These are phyloP conservation scores for Psophocarpus tetragonolobus DNA, from an alignment of 306 rosid genomes.

Conservation along the genomic window DNA sequence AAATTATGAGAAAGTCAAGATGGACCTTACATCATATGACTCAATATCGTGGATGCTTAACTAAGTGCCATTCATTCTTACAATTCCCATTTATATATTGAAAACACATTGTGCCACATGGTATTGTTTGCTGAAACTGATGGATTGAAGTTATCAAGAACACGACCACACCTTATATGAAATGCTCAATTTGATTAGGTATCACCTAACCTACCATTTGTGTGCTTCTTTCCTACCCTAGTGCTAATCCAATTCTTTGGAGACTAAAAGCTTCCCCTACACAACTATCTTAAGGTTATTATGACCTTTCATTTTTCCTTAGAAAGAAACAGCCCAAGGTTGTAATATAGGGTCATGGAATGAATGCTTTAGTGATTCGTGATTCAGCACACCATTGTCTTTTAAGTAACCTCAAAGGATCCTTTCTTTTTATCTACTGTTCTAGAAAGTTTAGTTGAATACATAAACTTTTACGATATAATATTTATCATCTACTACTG, in stretches of 20 bases:
- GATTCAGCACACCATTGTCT: not conserved
- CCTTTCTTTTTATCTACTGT: not conserved
- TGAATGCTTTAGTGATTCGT: not conserved
- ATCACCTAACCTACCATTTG: not conserved
- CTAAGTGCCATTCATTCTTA: not conserved
- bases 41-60: not conserved
- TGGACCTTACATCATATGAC: not conserved
- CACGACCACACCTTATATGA: not conserved
- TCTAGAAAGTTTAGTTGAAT: not conserved
- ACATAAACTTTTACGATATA: not conserved
- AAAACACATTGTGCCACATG: not conserved
- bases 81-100: not conserved
- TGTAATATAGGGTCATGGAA: not conserved
- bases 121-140: constrained; percentile 3
- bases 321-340: not conserved
- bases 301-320: not conserved
- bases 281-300: not conserved
- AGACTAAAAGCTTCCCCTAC: not conserved
- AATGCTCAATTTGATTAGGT: not conserved
- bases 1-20: not conserved
- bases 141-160: not conserved
- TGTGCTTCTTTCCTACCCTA: not conserved
- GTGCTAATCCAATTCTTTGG: not conserved
- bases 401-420: not conserved
- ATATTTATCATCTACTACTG: not conserved